Conservation (phyloP, 179 eudicot species). For the Silene noctiflora region DNA sequence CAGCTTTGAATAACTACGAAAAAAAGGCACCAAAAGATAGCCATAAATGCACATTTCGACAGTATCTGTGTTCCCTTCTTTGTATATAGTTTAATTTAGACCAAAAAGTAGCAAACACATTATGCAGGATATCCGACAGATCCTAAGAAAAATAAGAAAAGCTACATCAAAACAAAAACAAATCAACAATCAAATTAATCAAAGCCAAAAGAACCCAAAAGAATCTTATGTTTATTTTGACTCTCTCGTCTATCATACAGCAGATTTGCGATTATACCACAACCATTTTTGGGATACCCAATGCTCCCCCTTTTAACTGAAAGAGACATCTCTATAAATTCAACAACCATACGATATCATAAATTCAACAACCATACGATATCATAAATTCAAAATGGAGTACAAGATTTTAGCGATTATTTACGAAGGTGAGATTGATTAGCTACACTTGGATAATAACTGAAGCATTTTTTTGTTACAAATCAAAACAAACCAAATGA, state of each 20-base stretch:
- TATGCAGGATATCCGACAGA: not conserved
- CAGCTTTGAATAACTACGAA: not conserved
- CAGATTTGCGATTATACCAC: not conserved
- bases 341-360: not conserved
- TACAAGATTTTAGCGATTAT: not conserved
- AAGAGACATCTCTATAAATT: not conserved
- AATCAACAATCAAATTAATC: not conserved
- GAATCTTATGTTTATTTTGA: not conserved
- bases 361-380: not conserved
- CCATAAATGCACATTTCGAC: not conserved
- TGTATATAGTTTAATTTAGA: not conserved
- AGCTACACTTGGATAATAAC: not conserved
- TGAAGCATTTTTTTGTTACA: not conserved
- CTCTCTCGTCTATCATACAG: no score
- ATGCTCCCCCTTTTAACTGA: not conserved
- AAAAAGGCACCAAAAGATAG: not conserved
- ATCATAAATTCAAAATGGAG: not conserved
- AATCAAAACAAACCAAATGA: conserved; percentile 13
- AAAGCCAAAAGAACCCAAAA: no score
- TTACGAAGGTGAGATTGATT: not conserved
- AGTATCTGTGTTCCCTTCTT: no score
- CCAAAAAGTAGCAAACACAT: not conserved
- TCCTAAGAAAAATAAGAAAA: not conserved
- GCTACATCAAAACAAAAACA: not conserved
- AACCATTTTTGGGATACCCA: not conserved